phyloP scores from a whole-genome alignment of 2,329 filamentous ascomycete genomes.

The Pseudogymnoascus sp. region DNA sequence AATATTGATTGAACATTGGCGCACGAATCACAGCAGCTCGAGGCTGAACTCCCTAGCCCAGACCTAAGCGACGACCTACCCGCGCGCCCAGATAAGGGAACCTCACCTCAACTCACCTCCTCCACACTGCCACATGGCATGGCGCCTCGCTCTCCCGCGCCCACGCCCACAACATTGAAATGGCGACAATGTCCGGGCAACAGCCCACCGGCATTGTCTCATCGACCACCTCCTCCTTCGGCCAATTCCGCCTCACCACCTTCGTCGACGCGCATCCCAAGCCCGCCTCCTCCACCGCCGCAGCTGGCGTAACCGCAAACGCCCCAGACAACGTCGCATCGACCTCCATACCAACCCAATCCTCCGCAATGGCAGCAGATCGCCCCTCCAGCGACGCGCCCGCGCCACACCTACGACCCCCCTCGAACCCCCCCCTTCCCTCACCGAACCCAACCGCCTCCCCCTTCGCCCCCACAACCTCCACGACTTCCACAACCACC shows the following conservation, averaged over 20 bases:
- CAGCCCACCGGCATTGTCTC: constrained; percentile 13
- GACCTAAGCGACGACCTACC: not conserved
- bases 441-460: not conserved
- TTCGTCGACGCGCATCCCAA: constrained; percentile 18
- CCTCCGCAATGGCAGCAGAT: not conserved
- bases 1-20: not conserved
- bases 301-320: not conserved
- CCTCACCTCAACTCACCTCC: not conserved
- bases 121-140: not conserved
- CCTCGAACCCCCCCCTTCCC: not conserved
- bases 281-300: constrained; percentile 5
- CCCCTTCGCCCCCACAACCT: not conserved
- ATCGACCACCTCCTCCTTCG: constrained; percentile 17
- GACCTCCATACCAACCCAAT: not conserved
- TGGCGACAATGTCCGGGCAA: not conserved
- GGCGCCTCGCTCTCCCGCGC: not conserved
- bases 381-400: not conserved
- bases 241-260: constrained; percentile 18
- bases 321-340: not conserved
- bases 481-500: not conserved
- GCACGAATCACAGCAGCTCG: constrained; percentile 1
- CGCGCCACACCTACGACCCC: not conserved
- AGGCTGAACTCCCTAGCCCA: not conserved
- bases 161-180: not conserved
- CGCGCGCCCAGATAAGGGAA: not conserved